A percentile compares a stretch with the other conserved stretches of the same genome.
These are phyloP conservation scores for Globisporangium iwayamae DNA, from an alignment of 352 stramenopile genomes.

Conservation along the genomic window DNA sequence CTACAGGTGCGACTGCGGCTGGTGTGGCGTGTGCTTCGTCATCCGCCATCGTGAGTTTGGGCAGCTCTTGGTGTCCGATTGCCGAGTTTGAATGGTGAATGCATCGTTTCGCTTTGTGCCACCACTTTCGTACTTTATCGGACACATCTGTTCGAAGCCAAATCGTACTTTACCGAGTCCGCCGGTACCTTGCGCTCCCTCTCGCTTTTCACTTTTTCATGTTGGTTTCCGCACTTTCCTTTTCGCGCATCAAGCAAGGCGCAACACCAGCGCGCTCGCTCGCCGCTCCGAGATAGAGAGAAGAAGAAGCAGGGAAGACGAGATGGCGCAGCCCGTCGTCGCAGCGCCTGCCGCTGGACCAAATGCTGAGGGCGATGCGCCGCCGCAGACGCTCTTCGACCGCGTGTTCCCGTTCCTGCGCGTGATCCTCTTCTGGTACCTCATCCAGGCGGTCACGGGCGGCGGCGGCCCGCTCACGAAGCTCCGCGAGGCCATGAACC, in stretches of 20 bases:
- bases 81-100: conserved; percentile 11
- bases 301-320: not conserved
- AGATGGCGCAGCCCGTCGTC: conserved; percentile 5
- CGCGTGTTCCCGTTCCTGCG: conserved; percentile 62
- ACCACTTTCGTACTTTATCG: conserved; percentile 7
- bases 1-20: not conserved
- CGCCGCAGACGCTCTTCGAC: conserved; percentile 47
- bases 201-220: conserved; percentile 1
- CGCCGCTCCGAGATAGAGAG: no score
- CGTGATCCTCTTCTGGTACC: conserved; percentile 83
- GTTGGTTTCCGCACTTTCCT: conserved; percentile 1
- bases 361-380: conserved; percentile 11
- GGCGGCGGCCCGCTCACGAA: conserved; percentile 13
- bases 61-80: not conserved
- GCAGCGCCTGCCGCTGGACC: conserved; percentile 6
- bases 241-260: not conserved
- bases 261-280: not conserved
- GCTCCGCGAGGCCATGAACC: conserved; percentile 16
- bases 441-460: conserved; percentile 50
- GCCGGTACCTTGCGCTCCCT: not conserved
- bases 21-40: not conserved
- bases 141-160: not conserved
- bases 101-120: not conserved
- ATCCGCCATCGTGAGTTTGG: conserved; percentile 6
- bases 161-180: not conserved